Evolutionary conservation across 441 rosid species (phyloP), one percentile per base, ranked within the genome.

Genomic region (Gossypium gossypioides): DNA sequence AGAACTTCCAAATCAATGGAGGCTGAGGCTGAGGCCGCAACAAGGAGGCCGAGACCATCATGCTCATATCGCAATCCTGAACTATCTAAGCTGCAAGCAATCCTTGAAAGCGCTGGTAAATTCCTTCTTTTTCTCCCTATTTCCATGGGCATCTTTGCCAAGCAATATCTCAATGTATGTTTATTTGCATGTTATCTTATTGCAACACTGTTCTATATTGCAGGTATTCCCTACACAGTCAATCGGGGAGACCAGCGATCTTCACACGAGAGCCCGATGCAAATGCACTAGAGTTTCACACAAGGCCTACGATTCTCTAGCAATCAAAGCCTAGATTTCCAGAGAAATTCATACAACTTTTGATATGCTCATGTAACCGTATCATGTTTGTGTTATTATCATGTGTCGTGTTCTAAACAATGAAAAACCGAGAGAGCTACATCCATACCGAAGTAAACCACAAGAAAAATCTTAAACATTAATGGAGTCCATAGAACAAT

Each of bases 21-120:
- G 84, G 0, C 97, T 32, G 37, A 32, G 37, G 37, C 37, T 93
- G 80, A 84, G 98, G 67, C 91, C 97, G 0, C 81, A 81, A 70
- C 98, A 91, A 2, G 98, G 98, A 6, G 97, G 96, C 61, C 84
- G 95, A 15, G 97, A 93, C 71, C 90, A 96, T 62, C 98, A 93
- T 15, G 86, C 97, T 29, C 91, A 96, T 78, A 82, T 93, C 12
- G 90, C 95, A 27, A 87, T 93, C 61, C 83, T 83, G 21, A 87
- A 90, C 73, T 91, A 52, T 85, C 93, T 6, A 82, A 81, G 76
- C 84, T 91, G 73, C 90, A 90, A 82, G 76, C 59, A 5, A 79
- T 93, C 77, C 86, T 93, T 13, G 96, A 91, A 72, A 73, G 86
- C 74, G 98, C 96, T 65, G 93, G 96, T 90, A 86, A 22, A 0